These are phyloP conservation scores for Globisporangium polare DNA, from an alignment of 352 stramenopile genomes.

Conservation along the genomic window DNA sequence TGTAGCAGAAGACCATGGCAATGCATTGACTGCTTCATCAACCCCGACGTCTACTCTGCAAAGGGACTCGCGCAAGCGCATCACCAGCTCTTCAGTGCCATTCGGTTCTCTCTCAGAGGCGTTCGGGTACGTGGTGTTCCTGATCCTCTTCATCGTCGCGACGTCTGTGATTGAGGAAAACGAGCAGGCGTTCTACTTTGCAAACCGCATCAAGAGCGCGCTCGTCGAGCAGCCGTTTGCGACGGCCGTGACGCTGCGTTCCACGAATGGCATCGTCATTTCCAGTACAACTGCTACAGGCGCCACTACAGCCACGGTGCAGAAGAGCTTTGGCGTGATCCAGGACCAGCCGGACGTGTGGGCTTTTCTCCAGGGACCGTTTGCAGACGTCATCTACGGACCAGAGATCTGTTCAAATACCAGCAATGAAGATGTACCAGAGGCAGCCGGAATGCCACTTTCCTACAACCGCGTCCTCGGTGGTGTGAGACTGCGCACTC, in stretches of 20 bases:
- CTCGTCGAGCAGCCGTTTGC: conserved; percentile 49
- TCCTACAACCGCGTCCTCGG: conserved; percentile 51
- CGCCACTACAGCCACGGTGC: conserved; percentile 14
- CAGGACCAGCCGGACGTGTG: conserved; percentile 57
- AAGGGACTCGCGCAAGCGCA: conserved; percentile 22
- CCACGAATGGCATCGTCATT: conserved; percentile 11
- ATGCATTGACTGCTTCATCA: not conserved
- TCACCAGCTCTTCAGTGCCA: conserved; percentile 30
- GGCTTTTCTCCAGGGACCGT: conserved; percentile 57
- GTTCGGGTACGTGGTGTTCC: conserved; percentile 43
- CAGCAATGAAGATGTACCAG: conserved; percentile 1
- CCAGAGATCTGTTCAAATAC: not conserved
- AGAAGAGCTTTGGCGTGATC: conserved; percentile 48
- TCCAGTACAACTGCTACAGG: not conserved
- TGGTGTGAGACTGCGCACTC: conserved; percentile 47
- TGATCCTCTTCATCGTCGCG: conserved; percentile 53
- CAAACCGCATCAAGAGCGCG: conserved; percentile 43
- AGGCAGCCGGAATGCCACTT: conserved; percentile 27
- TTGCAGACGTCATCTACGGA: conserved; percentile 54
- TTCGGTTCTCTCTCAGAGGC: conserved; percentile 54
- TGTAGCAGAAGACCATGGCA: not conserved
- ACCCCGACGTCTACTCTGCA: not conserved
- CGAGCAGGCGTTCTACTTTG: conserved; percentile 60
- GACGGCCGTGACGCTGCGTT: conserved; percentile 13
- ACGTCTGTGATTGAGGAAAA: conserved; percentile 44